Base-by-base conservation (phyloP, 208 protist species). In the Dictyostelium gargantuum region DNA sequence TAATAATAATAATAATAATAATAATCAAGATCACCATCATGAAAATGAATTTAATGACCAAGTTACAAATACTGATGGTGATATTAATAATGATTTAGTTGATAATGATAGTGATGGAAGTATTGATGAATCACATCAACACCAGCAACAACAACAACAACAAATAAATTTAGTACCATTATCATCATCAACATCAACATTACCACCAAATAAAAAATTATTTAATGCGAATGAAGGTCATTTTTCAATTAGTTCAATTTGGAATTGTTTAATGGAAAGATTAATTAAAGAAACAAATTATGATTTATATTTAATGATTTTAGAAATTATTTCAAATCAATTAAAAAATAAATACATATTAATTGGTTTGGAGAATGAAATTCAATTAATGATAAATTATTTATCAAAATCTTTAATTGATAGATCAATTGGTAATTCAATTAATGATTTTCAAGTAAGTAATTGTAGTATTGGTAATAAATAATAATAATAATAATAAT, bases 371-470 rank as follows among this genome's bases (percentile, higher is more conserved):
- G 70, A 89, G 23, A 35, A 35, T 40, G 68, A 89, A 75, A 89
- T 79, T 21, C 21, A 63, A 50, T 38, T 10, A 9, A 26, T 89
- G 38, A 50, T 89, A 89, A 89, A 89, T 70, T 56, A 48, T n/a
- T 35, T 89, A 19, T 66, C 70, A 61, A 89, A 52, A 68, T 52
- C 56, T 19, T 38, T 89, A 56, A 79, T 50, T 52, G 82, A 89
- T 17, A 89, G 48, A 48, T 54, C 29, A 23, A 3, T 89, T 29
- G 82, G 82, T 54, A 56, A 3, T 32, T 79, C 23, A 32, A 89
- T 89, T 15, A 68, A 29, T 76, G 82, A 89, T 68, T 89, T 79
- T 70, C 82, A 89, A 48, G 66, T 86, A 77, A 21, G 44, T 77
- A 74, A 32, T 68, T 9, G 38, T n/a, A n/a, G n/a, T n/a, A n/a